These are phyloP conservation scores for Misopates orontium DNA, from an alignment of 257 asterid genomes.

Conservation along the genomic window DNA sequence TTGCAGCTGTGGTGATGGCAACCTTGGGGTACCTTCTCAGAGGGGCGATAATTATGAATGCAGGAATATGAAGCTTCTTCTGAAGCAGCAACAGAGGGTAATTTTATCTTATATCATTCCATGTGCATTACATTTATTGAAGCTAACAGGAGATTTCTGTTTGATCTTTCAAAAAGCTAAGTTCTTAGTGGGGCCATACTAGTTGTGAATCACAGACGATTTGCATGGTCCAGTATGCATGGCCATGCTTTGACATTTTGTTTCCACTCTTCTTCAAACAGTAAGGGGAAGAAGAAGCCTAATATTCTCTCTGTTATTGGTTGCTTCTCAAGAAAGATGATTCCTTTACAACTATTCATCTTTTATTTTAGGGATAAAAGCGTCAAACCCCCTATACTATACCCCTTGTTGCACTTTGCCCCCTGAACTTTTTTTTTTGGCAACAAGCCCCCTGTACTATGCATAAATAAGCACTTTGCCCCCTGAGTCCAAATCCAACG, in stretches of 20 bases:
- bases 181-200: constrained; percentile 13
- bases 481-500: too few relatives aligned
- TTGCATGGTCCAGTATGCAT: not conserved
- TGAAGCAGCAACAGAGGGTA: constrained; percentile 93
- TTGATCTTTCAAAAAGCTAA: constrained; percentile 6
- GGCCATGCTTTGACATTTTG: constrained; percentile 9
- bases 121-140: constrained; percentile 10
- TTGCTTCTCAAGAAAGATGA: not conserved
- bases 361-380: too few relatives aligned
- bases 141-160: not conserved
- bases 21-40: constrained; percentile 78
- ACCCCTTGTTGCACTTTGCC: too few relatives aligned
- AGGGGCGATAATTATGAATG: constrained; percentile 95
- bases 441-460: too few relatives aligned
- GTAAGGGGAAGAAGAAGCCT: not conserved
- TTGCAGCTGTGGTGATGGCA: constrained; percentile 94
- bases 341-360: not conserved
- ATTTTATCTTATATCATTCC: constrained; percentile 24
- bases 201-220: constrained; percentile 16
- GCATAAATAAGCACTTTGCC: too few relatives aligned
- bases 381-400: too few relatives aligned
- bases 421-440: too few relatives aligned
- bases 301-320: not conserved
- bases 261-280: not conserved
- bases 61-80: constrained; percentile 97